These are phyloP conservation scores for Tremellales sp. DNA, from an alignment of 1,284 basidiomycete genomes.

Conservation along the genomic window DNA sequence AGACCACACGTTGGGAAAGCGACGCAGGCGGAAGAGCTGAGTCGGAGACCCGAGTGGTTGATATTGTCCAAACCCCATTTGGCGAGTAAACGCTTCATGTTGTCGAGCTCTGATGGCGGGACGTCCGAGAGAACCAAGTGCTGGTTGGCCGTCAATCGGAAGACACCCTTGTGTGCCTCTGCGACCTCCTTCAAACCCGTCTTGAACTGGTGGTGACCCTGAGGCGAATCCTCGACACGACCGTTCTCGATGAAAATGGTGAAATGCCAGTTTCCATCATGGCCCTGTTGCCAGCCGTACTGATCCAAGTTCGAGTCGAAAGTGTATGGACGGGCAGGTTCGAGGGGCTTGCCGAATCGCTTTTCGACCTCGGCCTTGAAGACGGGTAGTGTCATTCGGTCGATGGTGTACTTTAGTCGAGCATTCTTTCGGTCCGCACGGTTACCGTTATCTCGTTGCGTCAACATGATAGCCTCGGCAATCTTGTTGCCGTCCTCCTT, in stretches of 20 bases:
- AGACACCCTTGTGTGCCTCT: slow-evolving; percentile 85
- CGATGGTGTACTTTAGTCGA: slow-evolving; percentile 94
- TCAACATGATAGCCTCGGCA: slow-evolving; percentile 89
- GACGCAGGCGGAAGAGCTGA: slow-evolving; percentile 90
- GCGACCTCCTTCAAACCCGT: slow-evolving; percentile 88
- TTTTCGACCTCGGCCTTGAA: slow-evolving; percentile 91
- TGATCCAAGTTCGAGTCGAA: slow-evolving; percentile 91
- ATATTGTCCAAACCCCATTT: slow-evolving; percentile 92
- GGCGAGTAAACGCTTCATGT: slow-evolving; percentile 73
- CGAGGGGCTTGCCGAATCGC: slow-evolving; percentile 74
- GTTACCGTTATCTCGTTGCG: slow-evolving; percentile 94
- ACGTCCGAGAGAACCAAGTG: slow-evolving; percentile 89
- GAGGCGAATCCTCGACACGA: slow-evolving; percentile 88
- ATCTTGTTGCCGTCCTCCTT: slow-evolving; percentile 79
- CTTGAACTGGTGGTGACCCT: slow-evolving; percentile 74
- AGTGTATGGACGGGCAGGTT: slow-evolving; percentile 67
- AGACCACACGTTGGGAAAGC: slow-evolving; percentile 96
- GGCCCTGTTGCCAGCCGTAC: slow-evolving; percentile 86
- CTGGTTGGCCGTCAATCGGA: slow-evolving; percentile 93
- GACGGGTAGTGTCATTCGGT: slow-evolving; percentile 79
- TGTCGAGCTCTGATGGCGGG: slow-evolving; percentile 63
- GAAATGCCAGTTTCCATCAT: slow-evolving; percentile 87
- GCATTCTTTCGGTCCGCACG: slow-evolving; percentile 77
- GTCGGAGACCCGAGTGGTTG: slow-evolving; percentile 70
- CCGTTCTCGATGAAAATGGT: slow-evolving; percentile 97